Evolutionary conservation across 2,329 filamentous ascomycete genomes (phyloP), one percentile per base, ranked within the genome.

Genomic region (Botrytis aclada): DNA sequence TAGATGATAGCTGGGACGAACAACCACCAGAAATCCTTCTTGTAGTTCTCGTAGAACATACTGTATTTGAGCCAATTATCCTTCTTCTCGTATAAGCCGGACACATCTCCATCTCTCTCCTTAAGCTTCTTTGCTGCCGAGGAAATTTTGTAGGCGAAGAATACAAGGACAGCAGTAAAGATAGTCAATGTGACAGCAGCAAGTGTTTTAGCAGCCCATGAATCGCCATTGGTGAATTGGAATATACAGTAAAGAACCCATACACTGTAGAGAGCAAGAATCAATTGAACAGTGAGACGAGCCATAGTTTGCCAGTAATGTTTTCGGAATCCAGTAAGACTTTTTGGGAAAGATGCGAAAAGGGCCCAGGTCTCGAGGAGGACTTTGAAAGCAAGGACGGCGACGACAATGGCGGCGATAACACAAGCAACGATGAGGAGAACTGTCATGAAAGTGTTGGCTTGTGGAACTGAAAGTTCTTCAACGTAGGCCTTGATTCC

Each of bases 241-340:
- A 95, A 98, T 75, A 99, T 88, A 82, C 95, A 98, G 83, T 97
- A 98, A 61, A 98, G 85, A 0, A 94, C 93, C 96, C 96, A 98
- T 74, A 97, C 89, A 75, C 96, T 94, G 83, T 98, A 99, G 4
- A 98, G 88, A 29, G 98, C 85, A 74, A 98, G 87, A 78, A 99
- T 94, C 82, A 99, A 86, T 77, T 93, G 93, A 61, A 94, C 97
- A 79, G 98, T 92, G 25, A 94, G 92, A 74, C 95, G 93, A 63
- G 92, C 93, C 81, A 99, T 91, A 72, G 94, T 90, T 77, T 93
- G 92, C 96, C 96, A 98, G 85, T 98, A 98, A 82, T 97, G 93
- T 84, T 97, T 93, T 77, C 96, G 92, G 88, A 98, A 98, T 63
- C 92, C 91, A 25, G 89, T 85, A 73, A 98, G 87, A 51, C 88